These are phyloP conservation scores for Spizellomyces sp. DNA, from an alignment of 192 early-diverging fungal species.

Conservation along the genomic window DNA sequence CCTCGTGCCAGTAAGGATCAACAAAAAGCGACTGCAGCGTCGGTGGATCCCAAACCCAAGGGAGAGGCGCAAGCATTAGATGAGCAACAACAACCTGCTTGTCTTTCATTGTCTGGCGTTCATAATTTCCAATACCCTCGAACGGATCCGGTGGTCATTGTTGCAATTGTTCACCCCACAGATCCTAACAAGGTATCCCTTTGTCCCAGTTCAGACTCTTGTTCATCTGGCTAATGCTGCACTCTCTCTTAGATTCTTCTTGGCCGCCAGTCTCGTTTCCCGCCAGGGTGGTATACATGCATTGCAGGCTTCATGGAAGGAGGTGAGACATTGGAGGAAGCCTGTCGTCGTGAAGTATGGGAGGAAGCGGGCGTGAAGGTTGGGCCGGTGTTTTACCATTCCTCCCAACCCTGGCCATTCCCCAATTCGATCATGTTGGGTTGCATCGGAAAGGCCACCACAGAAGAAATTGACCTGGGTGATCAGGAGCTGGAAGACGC, in stretches of 20 bases:
- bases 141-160: slow-evolving; percentile 62
- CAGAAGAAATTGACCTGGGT: slow-evolving; percentile 40
- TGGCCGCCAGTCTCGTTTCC: slow-evolving; percentile 52
- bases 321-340: slow-evolving; percentile 52
- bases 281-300: slow-evolving; percentile 47
- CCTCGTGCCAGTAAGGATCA: neutral
- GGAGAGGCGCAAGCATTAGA: neutral
- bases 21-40: neutral
- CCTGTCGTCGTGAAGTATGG: slow-evolving; percentile 46
- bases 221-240: neutral
- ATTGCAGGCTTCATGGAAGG: slow-evolving; percentile 41
- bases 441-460: slow-evolving; percentile 39
- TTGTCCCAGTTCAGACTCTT: neutral
- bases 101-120: slow-evolving; percentile 11
- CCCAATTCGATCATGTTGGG: slow-evolving; percentile 60
- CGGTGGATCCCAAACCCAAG: neutral
- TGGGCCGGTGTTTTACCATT: slow-evolving; percentile 48
- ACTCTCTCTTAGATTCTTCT: slow-evolving; percentile 35
- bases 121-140: slow-evolving; percentile 51
- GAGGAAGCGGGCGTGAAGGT: slow-evolving; percentile 57
- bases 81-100: slow-evolving; percentile 11
- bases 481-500: slow-evolving; percentile 49
- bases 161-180: slow-evolving; percentile 32
- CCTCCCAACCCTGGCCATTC: slow-evolving; percentile 67
- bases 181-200: slow-evolving; percentile 30